Conservation (phyloP, 495 filamentous ascomycete genomes). For the Trypethelium eluteriae region DNA sequence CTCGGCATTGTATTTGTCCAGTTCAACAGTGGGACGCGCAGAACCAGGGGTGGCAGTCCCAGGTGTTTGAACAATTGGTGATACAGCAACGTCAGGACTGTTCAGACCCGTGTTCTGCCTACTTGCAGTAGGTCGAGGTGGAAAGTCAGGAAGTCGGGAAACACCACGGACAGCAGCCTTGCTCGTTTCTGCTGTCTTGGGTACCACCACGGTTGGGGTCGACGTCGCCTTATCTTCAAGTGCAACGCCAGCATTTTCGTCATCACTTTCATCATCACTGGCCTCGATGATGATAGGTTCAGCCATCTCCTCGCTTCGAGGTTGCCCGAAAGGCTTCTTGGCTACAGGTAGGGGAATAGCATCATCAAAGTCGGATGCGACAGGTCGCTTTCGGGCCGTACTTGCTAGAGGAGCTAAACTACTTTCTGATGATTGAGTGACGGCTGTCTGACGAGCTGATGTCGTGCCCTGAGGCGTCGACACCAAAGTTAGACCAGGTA, state of each 20-base stretch:
- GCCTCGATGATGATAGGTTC: slow-evolving; percentile 65
- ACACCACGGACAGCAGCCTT: slow-evolving; percentile 37
- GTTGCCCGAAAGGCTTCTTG: slow-evolving; percentile 54
- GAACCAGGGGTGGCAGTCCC: not conserved
- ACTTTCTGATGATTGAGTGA: not conserved
- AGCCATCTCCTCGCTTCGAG: slow-evolving; percentile 38
- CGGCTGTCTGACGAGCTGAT: slow-evolving; percentile 13
- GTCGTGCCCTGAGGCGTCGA: slow-evolving; percentile 37
- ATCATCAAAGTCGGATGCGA: slow-evolving; percentile 71
- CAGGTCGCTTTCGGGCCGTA: slow-evolving; percentile 59
- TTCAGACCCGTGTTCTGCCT: not conserved
- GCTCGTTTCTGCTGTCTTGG: not conserved
- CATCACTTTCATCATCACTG: slow-evolving; percentile 51
- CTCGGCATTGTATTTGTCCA: not conserved
- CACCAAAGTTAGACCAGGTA: slow-evolving; percentile 42
- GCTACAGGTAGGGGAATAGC: slow-evolving; percentile 41
- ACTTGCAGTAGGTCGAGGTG: slow-evolving; percentile 24
- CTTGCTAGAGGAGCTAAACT: not conserved
- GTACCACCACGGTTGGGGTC: not conserved
- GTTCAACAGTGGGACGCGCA: not conserved
- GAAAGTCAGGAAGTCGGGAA: slow-evolving; percentile 38
- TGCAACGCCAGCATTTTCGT: not conserved
- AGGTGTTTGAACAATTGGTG: not conserved
- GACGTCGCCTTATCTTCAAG: not conserved
- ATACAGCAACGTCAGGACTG: not conserved